phyloP scores from a whole-genome alignment of 140 eudicot species.

The Bidens hawaiensis region DNA sequence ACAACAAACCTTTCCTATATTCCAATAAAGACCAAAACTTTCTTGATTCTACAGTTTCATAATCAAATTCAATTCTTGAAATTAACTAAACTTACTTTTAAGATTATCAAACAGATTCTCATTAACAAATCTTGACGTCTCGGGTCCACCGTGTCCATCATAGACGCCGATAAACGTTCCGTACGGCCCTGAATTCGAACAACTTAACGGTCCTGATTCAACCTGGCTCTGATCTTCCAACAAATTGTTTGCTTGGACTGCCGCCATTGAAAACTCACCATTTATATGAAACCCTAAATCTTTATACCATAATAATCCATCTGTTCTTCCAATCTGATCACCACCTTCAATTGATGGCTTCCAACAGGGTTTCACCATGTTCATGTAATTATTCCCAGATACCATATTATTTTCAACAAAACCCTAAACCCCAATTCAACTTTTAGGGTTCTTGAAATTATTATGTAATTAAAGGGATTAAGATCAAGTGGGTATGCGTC shows the following conservation, averaged over 20 bases:
- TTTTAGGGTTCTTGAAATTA: constrained; percentile 35
- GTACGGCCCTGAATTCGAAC: constrained; percentile 51
- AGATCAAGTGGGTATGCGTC: constrained; percentile 80
- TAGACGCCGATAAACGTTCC: constrained; percentile 78
- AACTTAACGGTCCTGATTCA: constrained; percentile 70
- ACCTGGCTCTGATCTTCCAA: constrained; percentile 81
- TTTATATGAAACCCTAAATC: constrained; percentile 53
- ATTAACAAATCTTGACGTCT: constrained; percentile 67
- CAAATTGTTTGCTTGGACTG: constrained; percentile 71
- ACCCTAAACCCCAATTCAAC: constrained; percentile 25
- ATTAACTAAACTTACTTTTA: constrained; percentile 51
- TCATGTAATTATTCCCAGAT: constrained; percentile 30
- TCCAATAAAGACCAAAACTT: no score
- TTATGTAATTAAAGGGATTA: constrained; percentile 39
- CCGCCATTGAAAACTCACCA: constrained; percentile 90
- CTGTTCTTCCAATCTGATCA: constrained; percentile 54
- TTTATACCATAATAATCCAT: constrained; percentile 76
- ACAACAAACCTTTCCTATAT: no score
- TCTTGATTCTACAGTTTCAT: no score
- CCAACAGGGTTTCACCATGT: constrained; percentile 80
- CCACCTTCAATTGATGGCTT: constrained; percentile 53
- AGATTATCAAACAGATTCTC: constrained; percentile 52
- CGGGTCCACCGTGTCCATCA: constrained; percentile 96
- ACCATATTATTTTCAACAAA: constrained; percentile 31
- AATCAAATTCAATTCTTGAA: neutral